Evolutionary conservation across 1,139 yeast species (phyloP).

Genomic region (Hansenula lynferdii): DNA sequence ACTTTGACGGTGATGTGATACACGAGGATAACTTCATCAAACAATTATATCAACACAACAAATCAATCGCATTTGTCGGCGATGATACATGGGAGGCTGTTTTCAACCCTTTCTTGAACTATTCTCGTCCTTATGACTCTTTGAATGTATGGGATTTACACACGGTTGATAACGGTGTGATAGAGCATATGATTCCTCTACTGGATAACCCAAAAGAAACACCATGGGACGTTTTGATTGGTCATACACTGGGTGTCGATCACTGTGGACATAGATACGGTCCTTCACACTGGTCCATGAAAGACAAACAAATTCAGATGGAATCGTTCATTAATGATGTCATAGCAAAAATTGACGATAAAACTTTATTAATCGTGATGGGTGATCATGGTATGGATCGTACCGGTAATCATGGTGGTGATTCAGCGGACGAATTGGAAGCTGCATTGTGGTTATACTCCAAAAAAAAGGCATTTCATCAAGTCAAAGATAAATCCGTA

Average conservation of each 20-base stretch:
- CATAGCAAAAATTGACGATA: conserved; percentile 52
- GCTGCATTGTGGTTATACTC: conserved; percentile 83
- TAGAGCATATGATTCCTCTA: conserved; percentile 27
- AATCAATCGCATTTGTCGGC: conserved; percentile 77
- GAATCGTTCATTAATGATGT: conserved; percentile 53
- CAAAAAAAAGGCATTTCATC: conserved; percentile 35
- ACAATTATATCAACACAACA: conserved; percentile 56
- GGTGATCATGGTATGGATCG: conserved; percentile 98
- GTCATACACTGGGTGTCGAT: conserved; percentile 93
- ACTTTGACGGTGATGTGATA: conserved; percentile 88
- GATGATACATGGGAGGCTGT: conserved; percentile 97
- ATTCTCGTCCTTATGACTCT: conserved; percentile 75
- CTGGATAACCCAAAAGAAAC: conserved; percentile 16
- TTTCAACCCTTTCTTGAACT: conserved; percentile 60
- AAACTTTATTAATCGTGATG: conserved; percentile 77
- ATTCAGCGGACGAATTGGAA: conserved; percentile 79
- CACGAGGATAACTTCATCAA: conserved; percentile 86
- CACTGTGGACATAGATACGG: conserved; percentile 98
- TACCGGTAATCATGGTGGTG: conserved; percentile 98
- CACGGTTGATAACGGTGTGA: conserved; percentile 91
- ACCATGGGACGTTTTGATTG: conserved; percentile 84
- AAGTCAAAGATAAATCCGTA: conserved; percentile 8
- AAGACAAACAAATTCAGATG: conserved; percentile 75
- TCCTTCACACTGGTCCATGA: conserved; percentile 83
- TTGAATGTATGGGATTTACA: conserved; percentile 93